Percentiles rank a stretch among this genome's conserved stretches.
phyloP scores from a whole-genome alignment of 23 red algal genomes.

The Cyanidioschyzon merolae region DNA sequence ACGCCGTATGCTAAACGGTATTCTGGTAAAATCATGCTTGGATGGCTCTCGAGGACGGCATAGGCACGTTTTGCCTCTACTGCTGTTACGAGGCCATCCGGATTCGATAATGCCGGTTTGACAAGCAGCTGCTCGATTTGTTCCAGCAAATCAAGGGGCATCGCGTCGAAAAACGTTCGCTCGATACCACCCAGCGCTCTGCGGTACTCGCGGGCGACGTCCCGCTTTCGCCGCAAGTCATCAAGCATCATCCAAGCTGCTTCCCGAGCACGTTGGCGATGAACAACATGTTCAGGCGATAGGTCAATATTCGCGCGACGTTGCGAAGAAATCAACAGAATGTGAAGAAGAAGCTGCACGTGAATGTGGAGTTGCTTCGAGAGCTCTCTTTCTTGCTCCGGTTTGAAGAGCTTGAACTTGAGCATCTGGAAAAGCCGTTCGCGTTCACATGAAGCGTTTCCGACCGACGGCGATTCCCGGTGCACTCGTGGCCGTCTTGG shows the following conservation, averaged over 20 bases:
- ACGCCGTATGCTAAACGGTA: not conserved
- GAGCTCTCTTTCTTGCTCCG: not conserved
- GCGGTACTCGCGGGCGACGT: not conserved
- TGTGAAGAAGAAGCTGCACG: not conserved
- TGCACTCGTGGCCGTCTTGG: not conserved
- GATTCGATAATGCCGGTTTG: not conserved
- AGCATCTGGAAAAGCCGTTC: slow-evolving; percentile 4
- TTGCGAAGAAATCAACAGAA: not conserved
- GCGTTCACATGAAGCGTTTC: not conserved
- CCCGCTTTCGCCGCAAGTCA: not conserved
- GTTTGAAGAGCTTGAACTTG: slow-evolving; percentile 12
- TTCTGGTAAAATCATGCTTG: not conserved
- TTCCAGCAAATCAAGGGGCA: not conserved
- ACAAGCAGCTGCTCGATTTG: not conserved
- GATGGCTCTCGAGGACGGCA: not conserved
- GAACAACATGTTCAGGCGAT: not conserved
- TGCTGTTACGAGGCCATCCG: not conserved
- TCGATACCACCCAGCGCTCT: not conserved
- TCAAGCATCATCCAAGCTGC: slow-evolving; percentile 1
- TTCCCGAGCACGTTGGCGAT: not conserved
- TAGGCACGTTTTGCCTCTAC: not conserved
- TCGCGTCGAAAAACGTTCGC: slow-evolving; percentile 9
- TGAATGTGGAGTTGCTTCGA: not conserved
- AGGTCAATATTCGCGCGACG: not conserved
- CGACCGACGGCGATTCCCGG: not conserved